These are phyloP conservation scores for Hypoxylon trugodes DNA, from an alignment of 495 filamentous ascomycete genomes.

Conservation along the genomic window DNA sequence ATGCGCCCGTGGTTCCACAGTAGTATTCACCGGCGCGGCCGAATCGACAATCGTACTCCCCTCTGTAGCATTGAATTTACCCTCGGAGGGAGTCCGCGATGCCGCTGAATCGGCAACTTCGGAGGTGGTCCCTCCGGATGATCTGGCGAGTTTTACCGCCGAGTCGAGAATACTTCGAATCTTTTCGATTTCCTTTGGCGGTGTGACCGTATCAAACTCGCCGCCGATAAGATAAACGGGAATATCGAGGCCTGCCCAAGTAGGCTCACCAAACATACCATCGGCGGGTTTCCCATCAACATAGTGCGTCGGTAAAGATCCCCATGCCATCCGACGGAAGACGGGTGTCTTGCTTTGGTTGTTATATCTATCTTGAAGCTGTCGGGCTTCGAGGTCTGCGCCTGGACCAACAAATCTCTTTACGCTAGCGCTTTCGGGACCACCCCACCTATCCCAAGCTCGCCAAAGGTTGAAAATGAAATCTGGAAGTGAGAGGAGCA, in stretches of 20 bases:
- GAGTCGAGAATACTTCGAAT: conserved; percentile 57
- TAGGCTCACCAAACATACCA: conserved; percentile 71
- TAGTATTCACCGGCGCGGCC: conserved; percentile 52
- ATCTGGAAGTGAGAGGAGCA: conserved; percentile 70
- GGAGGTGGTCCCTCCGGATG: background rate
- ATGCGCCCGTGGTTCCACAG: conserved; percentile 33
- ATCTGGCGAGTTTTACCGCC: conserved; percentile 4
- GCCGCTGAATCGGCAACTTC: conserved; percentile 7
- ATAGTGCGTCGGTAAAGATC: conserved; percentile 65
- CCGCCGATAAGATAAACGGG: conserved; percentile 84
- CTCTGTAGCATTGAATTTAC: conserved; percentile 7
- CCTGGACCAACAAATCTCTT: conserved; percentile 76
- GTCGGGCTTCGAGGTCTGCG: conserved; percentile 77
- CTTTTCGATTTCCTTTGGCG: conserved; percentile 72
- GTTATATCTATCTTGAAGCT: conserved; percentile 84
- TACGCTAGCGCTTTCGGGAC: conserved; percentile 79
- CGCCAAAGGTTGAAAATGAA: conserved; percentile 81
- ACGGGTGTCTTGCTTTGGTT: conserved; percentile 80
- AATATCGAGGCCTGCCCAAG: conserved; percentile 75
- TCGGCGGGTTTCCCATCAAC: conserved; percentile 58
- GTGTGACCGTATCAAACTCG: conserved; percentile 77
- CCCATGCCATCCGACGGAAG: conserved; percentile 85
- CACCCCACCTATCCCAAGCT: conserved; percentile 82
- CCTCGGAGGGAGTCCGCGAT: background rate
- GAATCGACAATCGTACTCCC: conserved; percentile 55